Conservation (phyloP, 768 basidiomycete species). For the Rubroboletus satanas region DNA sequence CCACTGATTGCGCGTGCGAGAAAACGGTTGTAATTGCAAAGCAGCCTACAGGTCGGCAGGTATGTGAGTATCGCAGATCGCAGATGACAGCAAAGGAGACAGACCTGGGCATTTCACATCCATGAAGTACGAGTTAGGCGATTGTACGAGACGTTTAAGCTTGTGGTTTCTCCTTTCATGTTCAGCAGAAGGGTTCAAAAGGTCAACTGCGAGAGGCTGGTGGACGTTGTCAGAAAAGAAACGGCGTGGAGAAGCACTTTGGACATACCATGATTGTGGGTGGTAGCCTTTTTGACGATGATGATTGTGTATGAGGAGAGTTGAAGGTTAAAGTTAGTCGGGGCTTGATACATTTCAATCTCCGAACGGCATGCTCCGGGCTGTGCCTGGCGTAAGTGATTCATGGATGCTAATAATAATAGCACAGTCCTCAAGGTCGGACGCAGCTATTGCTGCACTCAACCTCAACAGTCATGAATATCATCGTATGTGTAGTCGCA, state of each 20-base stretch:
- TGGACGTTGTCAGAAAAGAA: conserved; percentile 12
- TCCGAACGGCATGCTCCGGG: conserved; percentile 18
- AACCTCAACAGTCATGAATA: conserved; percentile 57
- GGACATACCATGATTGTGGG: conserved; percentile 20
- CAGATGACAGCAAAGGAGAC: conserved; percentile 23
- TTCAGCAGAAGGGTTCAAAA: conserved; percentile 92
- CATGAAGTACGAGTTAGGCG: conserved; percentile 99
- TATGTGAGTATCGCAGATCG: not conserved
- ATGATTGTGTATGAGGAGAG: conserved; percentile 18
- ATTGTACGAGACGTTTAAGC: conserved; percentile 98
- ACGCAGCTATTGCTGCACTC: conserved; percentile 13
- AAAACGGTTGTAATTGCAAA: conserved; percentile 96
- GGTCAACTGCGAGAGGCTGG: conserved; percentile 94
- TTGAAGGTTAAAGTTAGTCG: conserved; percentile 25
- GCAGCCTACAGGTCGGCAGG: conserved; percentile 57
- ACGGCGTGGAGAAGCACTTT: not conserved
- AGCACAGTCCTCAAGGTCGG: not conserved
- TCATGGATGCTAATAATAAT: not conserved
- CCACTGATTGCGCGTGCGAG: conserved; percentile 98
- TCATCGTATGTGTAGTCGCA: conserved; percentile 47
- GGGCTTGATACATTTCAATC: conserved; percentile 15
- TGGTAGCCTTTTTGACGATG: conserved; percentile 15
- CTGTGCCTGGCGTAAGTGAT: not conserved
- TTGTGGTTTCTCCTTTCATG: conserved; percentile 90
- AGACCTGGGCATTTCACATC: conserved; percentile 97